Percentiles rank a stretch among this genome's conserved stretches.
Evolutionary conservation across 2,329 filamentous ascomycete species (phyloP).

Genomic region (Neonectria punicea): DNA sequence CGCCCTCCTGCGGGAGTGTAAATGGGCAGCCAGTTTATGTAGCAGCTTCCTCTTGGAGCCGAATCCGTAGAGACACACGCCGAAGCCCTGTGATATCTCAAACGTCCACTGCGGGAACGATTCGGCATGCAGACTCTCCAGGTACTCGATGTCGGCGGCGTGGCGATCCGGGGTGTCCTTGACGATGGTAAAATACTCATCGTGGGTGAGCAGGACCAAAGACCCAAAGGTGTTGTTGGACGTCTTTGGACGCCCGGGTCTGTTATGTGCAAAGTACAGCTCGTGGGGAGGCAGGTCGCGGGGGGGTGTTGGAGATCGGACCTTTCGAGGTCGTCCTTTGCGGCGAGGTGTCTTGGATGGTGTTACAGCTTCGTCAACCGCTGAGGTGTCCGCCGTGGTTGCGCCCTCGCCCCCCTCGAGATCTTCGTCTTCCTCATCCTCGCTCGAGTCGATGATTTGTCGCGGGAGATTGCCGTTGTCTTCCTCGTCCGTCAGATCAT

Average conservation of each 20-base stretch:
- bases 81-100: constrained; percentile 87
- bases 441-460: constrained; percentile 72
- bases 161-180: constrained; percentile 76
- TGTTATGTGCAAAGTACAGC: constrained; percentile 93
- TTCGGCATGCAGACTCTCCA: constrained; percentile 79
- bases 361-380: constrained; percentile 52
- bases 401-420: constrained; percentile 36
- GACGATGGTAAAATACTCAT: constrained; percentile 83
- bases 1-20: constrained; percentile 53
- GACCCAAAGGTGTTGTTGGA: constrained; percentile 86
- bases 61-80: constrained; percentile 90
- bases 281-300: constrained; percentile 87
- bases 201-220: constrained; percentile 82
- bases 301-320: constrained; percentile 80
- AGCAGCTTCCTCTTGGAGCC: constrained; percentile 86
- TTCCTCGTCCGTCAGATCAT: constrained; percentile 75
- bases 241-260: constrained; percentile 82
- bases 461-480: constrained; percentile 76
- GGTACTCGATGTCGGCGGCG: constrained; percentile 72
- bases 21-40: constrained; percentile 78
- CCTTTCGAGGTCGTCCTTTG: constrained; percentile 43
- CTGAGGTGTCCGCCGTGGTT: constrained; percentile 22
- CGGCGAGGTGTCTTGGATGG: constrained; percentile 55
- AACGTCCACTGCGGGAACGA: constrained; percentile 94
- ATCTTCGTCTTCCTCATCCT: constrained; percentile 59